Evolutionary conservation across 805 yeast genomes (phyloP).

Genomic region (Hanseniaspora taiwanica): DNA sequence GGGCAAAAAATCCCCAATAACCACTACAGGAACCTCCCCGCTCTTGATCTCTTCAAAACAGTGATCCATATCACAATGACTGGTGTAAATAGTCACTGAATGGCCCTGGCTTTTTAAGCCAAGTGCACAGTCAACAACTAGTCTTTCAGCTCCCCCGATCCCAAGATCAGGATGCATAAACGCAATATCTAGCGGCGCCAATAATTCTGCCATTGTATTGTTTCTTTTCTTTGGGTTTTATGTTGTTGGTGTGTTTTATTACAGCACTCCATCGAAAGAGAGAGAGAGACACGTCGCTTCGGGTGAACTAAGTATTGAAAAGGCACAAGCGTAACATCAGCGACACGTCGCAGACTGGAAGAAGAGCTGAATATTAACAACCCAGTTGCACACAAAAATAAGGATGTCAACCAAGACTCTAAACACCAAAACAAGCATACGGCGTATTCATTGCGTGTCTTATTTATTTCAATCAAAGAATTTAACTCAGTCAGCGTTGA

Average conservation of each 20-base stretch:
- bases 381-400: too few relatives aligned
- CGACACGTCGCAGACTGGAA: too few relatives aligned
- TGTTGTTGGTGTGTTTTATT: too few relatives aligned
- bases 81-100: constrained; percentile 60
- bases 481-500: background rate
- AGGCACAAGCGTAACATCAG: too few relatives aligned
- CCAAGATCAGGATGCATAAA: constrained; percentile 94
- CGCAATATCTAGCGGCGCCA: constrained; percentile 43
- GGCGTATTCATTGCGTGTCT: too few relatives aligned
- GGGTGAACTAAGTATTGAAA: too few relatives aligned
- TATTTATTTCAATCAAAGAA: too few relatives aligned
- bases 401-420: too few relatives aligned
- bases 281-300: too few relatives aligned
- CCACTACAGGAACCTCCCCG: constrained; percentile 43
- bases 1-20: constrained; percentile 78
- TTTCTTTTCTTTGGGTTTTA: background rate
- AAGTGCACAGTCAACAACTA: constrained; percentile 91
- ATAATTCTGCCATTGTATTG: constrained; percentile 2
- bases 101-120: constrained; percentile 63
- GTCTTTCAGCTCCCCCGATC: constrained; percentile 93
- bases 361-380: too few relatives aligned
- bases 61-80: constrained; percentile 78
- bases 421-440: too few relatives aligned
- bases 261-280: too few relatives aligned
- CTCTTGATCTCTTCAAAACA: constrained; percentile 80